Evolutionary conservation across 2,329 filamentous ascomycete genomes (phyloP), one percentile per base, ranked within the genome.

Genomic region (Cladosporium velox): DNA sequence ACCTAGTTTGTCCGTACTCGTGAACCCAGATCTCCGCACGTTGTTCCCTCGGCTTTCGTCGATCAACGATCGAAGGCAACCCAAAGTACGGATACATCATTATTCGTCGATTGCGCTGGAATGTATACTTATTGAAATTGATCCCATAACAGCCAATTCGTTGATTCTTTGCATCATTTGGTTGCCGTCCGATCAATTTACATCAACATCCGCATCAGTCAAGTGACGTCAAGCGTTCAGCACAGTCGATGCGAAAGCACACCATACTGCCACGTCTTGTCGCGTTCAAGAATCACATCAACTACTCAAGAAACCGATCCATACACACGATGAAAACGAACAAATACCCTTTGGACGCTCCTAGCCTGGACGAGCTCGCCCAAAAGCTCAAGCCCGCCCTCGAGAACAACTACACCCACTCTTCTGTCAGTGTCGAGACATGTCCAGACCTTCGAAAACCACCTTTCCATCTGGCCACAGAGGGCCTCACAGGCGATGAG

Each of bases 401-500:
- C 3, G 49, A 69, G 64, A 52, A 64, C 12, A 74, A 74, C 65
- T 75, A 73, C 67, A 59, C 65, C 18, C 58, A 65, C 26, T 66
- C 72, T 3, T 68, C 68, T 7, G 62, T 70, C 64, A 69, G 47
- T 35, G 69, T 75, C 7, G 61, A 64, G 12, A 55, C 35, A 62
- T 75, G 73, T 67, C 73, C 73, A 7, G 73, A 75, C 58, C 70
- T 74, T 4, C 68, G 71, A 1, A 52, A 70, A 44, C 26, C 71
- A 14, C 73, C 73, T 2, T 75, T 70, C 66, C 60, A 68, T 57
- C 70, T 75, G 24, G 72, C 73, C 11, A 69, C 70, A 30, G 47
- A 67, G 68, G 73, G 74, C 28, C 66, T 75, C 24, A 70, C 66
- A 14, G 73, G 73, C 15, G 66, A 71, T 12, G 74, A 75, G 68